Percentiles rank a stretch among this genome's conserved stretches.
These are phyloP conservation scores for Dichotomopilus funicola DNA, from an alignment of 2,329 filamentous ascomycete species.

Conservation along the genomic window DNA sequence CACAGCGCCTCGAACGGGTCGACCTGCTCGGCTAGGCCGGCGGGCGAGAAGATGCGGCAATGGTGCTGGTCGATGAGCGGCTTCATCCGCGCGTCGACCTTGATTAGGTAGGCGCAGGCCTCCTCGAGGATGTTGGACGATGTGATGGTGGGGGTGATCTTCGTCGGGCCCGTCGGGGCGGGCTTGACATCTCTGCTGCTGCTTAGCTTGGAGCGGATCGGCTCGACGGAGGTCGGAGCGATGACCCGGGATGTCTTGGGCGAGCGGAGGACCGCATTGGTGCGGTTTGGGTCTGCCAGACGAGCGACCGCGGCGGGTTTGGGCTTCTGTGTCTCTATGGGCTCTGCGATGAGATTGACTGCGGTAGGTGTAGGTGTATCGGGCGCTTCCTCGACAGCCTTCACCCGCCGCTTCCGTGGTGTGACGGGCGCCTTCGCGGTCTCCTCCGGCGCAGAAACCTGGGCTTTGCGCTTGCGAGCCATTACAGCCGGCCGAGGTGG, in stretches of 20 bases:
- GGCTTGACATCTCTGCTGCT: slow-evolving; percentile 8
- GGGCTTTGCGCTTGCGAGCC: slow-evolving; percentile 27
- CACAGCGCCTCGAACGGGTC: slow-evolving; percentile 81
- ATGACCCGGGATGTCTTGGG: slow-evolving; percentile 61
- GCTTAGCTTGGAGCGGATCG: slow-evolving; percentile 33
- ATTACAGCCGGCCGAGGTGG: slow-evolving; percentile 10
- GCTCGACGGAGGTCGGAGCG: slow-evolving; percentile 28
- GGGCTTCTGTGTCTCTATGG: slow-evolving; percentile 30
- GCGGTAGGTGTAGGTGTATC: slow-evolving; percentile 43
- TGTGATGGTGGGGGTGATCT: slow-evolving; percentile 55
- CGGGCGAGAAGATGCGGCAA: slow-evolving; percentile 73
- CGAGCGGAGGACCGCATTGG: slow-evolving; percentile 66
- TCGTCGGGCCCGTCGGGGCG: not conserved
- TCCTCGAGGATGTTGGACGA: slow-evolving; percentile 67
- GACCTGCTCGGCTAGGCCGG: slow-evolving; percentile 74
- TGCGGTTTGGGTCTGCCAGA: slow-evolving; percentile 56
- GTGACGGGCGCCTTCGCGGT: slow-evolving; percentile 17
- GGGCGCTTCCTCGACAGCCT: slow-evolving; percentile 32
- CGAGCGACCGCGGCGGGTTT: slow-evolving; percentile 41
- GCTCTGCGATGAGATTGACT: slow-evolving; percentile 35
- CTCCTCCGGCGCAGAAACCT: slow-evolving; percentile 9
- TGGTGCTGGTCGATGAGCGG: slow-evolving; percentile 65
- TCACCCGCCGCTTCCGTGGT: slow-evolving; percentile 22
- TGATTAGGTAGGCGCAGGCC: slow-evolving; percentile 67
- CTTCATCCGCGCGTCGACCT: slow-evolving; percentile 64